phyloP scores from a whole-genome alignment of 2,329 filamentous ascomycete species.

The Aspergillus brunneoviolaceus region DNA sequence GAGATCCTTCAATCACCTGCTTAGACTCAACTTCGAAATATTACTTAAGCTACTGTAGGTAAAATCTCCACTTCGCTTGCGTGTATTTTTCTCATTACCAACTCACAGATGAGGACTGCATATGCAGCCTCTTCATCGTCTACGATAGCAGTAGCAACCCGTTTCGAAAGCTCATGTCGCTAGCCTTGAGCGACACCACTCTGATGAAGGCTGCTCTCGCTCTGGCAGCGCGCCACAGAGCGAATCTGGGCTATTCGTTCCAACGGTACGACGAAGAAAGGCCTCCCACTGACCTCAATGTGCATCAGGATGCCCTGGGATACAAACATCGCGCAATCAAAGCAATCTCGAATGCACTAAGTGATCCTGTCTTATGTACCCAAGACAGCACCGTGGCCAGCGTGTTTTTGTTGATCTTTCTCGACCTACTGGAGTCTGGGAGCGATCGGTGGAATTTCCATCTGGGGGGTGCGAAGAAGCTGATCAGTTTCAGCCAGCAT shows the following conservation, averaged over 20 bases:
- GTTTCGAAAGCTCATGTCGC: slow-evolving; percentile 32
- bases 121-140: slow-evolving; percentile 36
- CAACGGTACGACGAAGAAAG: slow-evolving; percentile 9
- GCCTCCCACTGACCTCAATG: slow-evolving; percentile 2
- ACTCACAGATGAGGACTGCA: slow-evolving; percentile 32
- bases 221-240: slow-evolving; percentile 36
- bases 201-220: slow-evolving; percentile 35
- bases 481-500: slow-evolving; percentile 23
- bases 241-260: slow-evolving; percentile 30
- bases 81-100: not conserved
- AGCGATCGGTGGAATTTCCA: slow-evolving; percentile 37
- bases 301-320: slow-evolving; percentile 30
- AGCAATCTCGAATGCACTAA: slow-evolving; percentile 25
- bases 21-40: slow-evolving; percentile 26
- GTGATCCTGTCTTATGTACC: slow-evolving; percentile 12
- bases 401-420: slow-evolving; percentile 35
- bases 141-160: slow-evolving; percentile 38
- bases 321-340: slow-evolving; percentile 38
- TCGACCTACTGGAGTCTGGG: slow-evolving; percentile 35
- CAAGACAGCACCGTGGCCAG: slow-evolving; percentile 34
- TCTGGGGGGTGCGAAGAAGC: slow-evolving; percentile 31
- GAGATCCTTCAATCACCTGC: slow-evolving; percentile 14
- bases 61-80: not conserved
- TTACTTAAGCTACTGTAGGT: slow-evolving; percentile 37
- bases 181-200: slow-evolving; percentile 28